A percentile compares a stretch with the other conserved stretches of the same genome.
These are phyloP conservation scores for Nemania abortiva DNA, from an alignment of 2,329 filamentous ascomycete genomes.

Conservation along the genomic window DNA sequence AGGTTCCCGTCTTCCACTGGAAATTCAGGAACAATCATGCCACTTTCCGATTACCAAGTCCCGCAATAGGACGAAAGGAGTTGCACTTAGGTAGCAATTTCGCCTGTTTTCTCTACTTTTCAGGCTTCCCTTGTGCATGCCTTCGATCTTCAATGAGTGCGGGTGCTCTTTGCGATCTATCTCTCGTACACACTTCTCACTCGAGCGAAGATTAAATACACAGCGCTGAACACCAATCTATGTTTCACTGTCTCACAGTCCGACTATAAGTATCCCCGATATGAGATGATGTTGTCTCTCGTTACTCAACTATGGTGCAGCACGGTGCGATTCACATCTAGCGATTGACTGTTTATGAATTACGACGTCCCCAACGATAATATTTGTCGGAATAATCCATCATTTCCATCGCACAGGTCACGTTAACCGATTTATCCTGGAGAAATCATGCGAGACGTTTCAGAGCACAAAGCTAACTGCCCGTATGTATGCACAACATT, in stretches of 20 bases:
- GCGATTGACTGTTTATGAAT: not conserved
- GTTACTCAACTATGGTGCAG: not conserved
- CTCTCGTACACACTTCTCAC: not conserved
- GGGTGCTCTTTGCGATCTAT: not conserved
- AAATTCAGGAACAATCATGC: slow-evolving; percentile 4
- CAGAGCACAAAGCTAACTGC: not conserved
- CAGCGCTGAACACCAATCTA: not conserved
- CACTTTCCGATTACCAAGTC: slow-evolving; percentile 8
- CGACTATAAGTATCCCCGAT: not conserved
- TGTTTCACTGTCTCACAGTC: not conserved
- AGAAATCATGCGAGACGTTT: slow-evolving; percentile 24
- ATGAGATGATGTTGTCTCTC: not conserved
- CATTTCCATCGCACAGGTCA: not conserved
- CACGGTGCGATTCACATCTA: not conserved
- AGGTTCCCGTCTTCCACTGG: not conserved
- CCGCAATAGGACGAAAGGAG: not conserved
- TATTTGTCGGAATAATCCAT: not conserved
- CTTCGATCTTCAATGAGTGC: not conserved
- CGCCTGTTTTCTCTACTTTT: not conserved
- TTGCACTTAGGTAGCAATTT: slow-evolving; percentile 1
- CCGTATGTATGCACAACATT: not conserved
- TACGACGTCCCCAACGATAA: not conserved
- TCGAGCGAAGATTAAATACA: not conserved
- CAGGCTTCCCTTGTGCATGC: not conserved
- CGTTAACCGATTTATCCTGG: not conserved